Base-by-base conservation (phyloP, 768 basidiomycete genomes). In the Boletellus sp. region DNA sequence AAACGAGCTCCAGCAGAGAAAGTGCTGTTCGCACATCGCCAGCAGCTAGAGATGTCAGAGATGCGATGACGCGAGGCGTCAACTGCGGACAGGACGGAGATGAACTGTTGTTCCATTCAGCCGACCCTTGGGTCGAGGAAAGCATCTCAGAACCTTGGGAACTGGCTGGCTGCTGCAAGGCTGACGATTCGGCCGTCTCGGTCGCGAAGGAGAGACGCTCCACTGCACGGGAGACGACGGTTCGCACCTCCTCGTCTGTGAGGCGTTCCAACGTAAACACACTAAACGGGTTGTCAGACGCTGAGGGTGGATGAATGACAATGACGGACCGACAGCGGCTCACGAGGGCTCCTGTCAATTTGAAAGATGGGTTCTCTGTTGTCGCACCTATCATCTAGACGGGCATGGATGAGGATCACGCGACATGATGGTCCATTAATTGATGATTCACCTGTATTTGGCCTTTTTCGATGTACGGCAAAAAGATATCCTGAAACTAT, bases 331-430 rank as follows among this genome's bases (percentile, higher is more conserved):
- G 78, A 67, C 88, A 90, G 38, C 88, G 81, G 61, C 84, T 85
- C 26, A 90, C 69, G 24, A 90, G 72, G 11, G 88, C 83, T 28
- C 81, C 75, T 16, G 83, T 87, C 28, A 90, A 65, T 56, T 86
- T 88, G 72, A 94, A 94, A 0, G 87, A 90, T 1, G 90, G 90
- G 54, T 94, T 94, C 66, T 94, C 91, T 1, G 90, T 93, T 3
- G 90, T 94, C 1, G 90, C 89, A 23, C 89, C 89, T 58, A 91
- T 79, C 24, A 90, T 70, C 80, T 85, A 13, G 32, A 16, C 17
- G 15, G 13, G 17, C 20, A 31, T 24, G 28, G 32, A 31, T 53
- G 36, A 49, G 10, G 11, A 34, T 39, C 26, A 23, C 34, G 20
- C 42, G 48, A 44, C 44, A n/a, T 46, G 32, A 48, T 31, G 37